These are phyloP conservation scores for Trichoderma koningiopsis DNA, from an alignment of 2,329 filamentous ascomycete genomes.

Conservation along the genomic window DNA sequence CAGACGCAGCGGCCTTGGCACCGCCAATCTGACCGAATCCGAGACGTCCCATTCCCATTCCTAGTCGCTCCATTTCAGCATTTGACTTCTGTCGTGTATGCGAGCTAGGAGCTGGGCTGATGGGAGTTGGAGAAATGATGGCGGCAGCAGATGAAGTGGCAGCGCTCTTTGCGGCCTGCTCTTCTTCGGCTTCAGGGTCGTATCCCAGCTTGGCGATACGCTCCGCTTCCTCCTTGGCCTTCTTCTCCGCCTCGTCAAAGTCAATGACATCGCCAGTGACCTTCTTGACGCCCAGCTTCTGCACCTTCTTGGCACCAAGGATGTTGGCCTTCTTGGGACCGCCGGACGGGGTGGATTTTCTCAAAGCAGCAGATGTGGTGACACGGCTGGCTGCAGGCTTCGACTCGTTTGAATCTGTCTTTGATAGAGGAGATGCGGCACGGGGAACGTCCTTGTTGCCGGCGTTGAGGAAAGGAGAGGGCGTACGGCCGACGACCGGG, in stretches of 20 bases:
- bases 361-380: slow-evolving; percentile 77
- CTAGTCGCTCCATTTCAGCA: slow-evolving; percentile 83
- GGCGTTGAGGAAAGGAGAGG: slow-evolving; percentile 87
- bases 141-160: slow-evolving; percentile 57
- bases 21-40: slow-evolving; percentile 86
- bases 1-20: slow-evolving; percentile 57
- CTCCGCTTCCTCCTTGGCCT: slow-evolving; percentile 96
- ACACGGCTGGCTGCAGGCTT: slow-evolving; percentile 69
- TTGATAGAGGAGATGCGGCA: slow-evolving; percentile 78
- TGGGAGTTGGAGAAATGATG: slow-evolving; percentile 73
- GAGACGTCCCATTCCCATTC: slow-evolving; percentile 82
- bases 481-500: slow-evolving; percentile 74
- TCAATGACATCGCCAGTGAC: slow-evolving; percentile 78
- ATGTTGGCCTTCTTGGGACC: slow-evolving; percentile 81
- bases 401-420: slow-evolving; percentile 56
- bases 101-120: slow-evolving; percentile 65
- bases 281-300: slow-evolving; percentile 92
- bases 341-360: slow-evolving; percentile 67
- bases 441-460: slow-evolving; percentile 73
- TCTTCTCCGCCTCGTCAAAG: slow-evolving; percentile 96
- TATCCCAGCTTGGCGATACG: slow-evolving; percentile 94
- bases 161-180: slow-evolving; percentile 47
- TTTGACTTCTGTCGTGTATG: slow-evolving; percentile 63
- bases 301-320: slow-evolving; percentile 80
- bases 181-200: slow-evolving; percentile 83